Conservation (phyloP, 768 basidiomycete species). For the Lanmaoa pseudosensibilis region DNA sequence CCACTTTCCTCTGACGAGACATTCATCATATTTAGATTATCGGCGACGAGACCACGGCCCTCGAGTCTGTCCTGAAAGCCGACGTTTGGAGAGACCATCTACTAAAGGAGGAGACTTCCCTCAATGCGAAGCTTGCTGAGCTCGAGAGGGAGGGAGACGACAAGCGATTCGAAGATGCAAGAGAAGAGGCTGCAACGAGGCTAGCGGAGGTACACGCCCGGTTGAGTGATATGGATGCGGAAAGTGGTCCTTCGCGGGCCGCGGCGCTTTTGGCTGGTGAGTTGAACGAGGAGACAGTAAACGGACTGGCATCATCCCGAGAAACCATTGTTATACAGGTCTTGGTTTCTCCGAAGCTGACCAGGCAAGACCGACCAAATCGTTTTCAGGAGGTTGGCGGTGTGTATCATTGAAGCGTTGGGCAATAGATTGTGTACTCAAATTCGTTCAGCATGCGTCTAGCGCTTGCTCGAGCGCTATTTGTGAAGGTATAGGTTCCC, state of each 20-base stretch:
- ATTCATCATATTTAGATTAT: constrained; percentile 54
- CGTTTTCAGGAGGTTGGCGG: constrained; percentile 97
- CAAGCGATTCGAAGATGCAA: constrained; percentile 77
- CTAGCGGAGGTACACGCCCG: constrained; percentile 87
- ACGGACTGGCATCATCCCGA: neutral
- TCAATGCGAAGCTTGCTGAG: constrained; percentile 71
- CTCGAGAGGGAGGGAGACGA: constrained; percentile 77
- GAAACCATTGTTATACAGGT: constrained; percentile 43
- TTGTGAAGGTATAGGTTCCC: constrained; percentile 70
- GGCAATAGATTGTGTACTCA: neutral
- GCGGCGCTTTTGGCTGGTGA: constrained; percentile 84
- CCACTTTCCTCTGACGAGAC: neutral
- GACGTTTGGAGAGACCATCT: constrained; percentile 98
- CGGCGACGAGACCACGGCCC: constrained; percentile 89
- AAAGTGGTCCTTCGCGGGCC: constrained; percentile 93
- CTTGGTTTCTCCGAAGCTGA: constrained; percentile 90
- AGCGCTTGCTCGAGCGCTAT: constrained; percentile 91
- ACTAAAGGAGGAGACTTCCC: constrained; percentile 74
- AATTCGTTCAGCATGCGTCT: constrained; percentile 76
- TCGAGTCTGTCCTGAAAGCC: constrained; percentile 97
- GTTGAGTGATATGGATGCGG: constrained; percentile 97
- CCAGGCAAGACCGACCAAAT: constrained; percentile 77
- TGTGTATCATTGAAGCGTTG: constrained; percentile 28
- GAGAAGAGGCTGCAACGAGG: constrained; percentile 79
- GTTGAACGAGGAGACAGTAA: neutral